Conservation (phyloP, 1,284 basidiomycete genomes). For the Malassezia globosa region DNA sequence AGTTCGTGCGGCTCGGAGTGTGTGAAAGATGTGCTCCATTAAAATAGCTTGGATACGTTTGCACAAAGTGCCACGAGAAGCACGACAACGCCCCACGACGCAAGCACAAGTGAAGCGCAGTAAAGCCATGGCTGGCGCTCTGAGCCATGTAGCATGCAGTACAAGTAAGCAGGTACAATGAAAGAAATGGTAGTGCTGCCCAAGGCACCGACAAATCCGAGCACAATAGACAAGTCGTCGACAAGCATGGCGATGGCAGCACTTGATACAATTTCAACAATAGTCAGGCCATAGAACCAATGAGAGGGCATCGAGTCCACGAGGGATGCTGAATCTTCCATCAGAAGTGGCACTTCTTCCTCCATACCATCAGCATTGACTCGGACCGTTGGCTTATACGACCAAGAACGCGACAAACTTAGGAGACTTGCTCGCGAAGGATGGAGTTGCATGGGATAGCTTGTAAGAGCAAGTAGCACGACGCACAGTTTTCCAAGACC, state of each 20-base stretch:
- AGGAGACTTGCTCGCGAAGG: conserved; percentile 76
- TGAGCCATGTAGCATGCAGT: neutral
- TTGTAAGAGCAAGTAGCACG: conserved; percentile 58
- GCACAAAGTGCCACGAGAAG: conserved; percentile 5
- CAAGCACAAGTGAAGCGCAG: neutral
- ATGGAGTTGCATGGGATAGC: conserved; percentile 53
- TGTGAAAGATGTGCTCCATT: neutral
- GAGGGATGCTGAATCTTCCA: neutral
- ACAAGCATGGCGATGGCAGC: conserved; percentile 35
- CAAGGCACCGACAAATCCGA: conserved; percentile 86
- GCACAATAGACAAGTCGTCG: conserved; percentile 42
- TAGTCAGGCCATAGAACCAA: conserved; percentile 30
- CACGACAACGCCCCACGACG: conserved; percentile 7
- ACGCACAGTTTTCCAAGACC: conserved; percentile 87
- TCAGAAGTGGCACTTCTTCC: neutral
- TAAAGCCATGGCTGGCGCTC: neutral
- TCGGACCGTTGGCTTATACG: neutral
- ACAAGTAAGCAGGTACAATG: conserved; percentile 51
- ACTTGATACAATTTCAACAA: conserved; percentile 29
- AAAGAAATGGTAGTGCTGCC: conserved; percentile 94
- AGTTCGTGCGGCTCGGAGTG: too few species aligned
- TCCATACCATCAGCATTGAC: neutral
- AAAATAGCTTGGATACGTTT: conserved; percentile 5
- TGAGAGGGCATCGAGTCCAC: neutral
- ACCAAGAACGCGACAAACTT: neutral